phyloP scores from a whole-genome alignment of 1,284 basidiomycete species.

The Filobasidium uniguttulatum region DNA sequence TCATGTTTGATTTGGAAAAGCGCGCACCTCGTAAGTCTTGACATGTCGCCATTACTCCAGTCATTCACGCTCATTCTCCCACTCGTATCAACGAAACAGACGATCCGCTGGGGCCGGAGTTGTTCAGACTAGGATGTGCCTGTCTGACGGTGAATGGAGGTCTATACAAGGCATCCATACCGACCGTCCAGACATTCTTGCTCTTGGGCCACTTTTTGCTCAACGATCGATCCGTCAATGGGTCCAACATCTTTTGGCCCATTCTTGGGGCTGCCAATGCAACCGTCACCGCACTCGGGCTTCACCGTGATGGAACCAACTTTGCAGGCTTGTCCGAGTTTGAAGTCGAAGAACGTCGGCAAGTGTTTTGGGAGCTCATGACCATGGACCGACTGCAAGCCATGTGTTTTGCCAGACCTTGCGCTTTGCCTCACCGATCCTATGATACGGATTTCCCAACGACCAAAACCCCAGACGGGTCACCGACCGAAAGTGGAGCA shows the following conservation, averaged over 20 bases:
- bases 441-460: slow-evolving; percentile 30
- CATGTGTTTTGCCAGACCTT: slow-evolving; percentile 32
- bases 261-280: slow-evolving; percentile 32
- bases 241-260: slow-evolving; percentile 35
- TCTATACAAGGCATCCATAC: slow-evolving; percentile 28
- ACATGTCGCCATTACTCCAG: not conserved
- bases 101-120: slow-evolving; percentile 24
- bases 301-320: slow-evolving; percentile 32
- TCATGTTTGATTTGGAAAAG: slow-evolving; percentile 29
- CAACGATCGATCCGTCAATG: slow-evolving; percentile 30
- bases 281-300: slow-evolving; percentile 25
- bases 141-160: slow-evolving; percentile 26
- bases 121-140: slow-evolving; percentile 29
- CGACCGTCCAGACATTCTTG: slow-evolving; percentile 32
- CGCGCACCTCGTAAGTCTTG: slow-evolving; percentile 26
- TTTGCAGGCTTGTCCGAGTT: slow-evolving; percentile 28
- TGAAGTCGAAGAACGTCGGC: slow-evolving; percentile 30
- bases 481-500: slow-evolving; percentile 4
- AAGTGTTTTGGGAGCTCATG: slow-evolving; percentile 35
- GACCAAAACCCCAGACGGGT: slow-evolving; percentile 8
- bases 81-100: slow-evolving; percentile 19
- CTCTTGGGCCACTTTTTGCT: slow-evolving; percentile 33
- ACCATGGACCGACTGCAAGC: slow-evolving; percentile 33
- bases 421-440: slow-evolving; percentile 23
- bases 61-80: not conserved